phyloP scores from a whole-genome alignment of 2,329 filamentous ascomycete genomes.

The Sclerotinia sclerotiorum region DNA sequence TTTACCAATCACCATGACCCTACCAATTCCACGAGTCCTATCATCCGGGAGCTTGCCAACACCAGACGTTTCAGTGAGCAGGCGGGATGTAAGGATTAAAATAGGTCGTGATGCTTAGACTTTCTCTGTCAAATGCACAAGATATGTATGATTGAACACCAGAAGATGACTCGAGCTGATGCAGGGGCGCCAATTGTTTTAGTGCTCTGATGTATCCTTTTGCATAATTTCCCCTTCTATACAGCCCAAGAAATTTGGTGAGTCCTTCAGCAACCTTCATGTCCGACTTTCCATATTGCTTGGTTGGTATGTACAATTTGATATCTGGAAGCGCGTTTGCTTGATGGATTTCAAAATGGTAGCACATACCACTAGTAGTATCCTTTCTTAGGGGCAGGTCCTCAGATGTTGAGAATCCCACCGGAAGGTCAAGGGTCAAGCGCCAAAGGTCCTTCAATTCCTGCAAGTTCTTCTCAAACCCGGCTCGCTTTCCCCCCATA shows the following conservation, averaged over 20 bases:
- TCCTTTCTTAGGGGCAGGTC: neutral
- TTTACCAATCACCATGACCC: neutral
- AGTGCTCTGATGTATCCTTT: neutral
- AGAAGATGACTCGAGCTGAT: slow-evolving; percentile 13
- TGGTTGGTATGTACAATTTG: slow-evolving; percentile 8
- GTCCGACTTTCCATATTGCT: slow-evolving; percentile 4
- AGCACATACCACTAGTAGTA: slow-evolving; percentile 7
- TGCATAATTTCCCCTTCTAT: neutral
- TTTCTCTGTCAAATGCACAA: slow-evolving; percentile 2
- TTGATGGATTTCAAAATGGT: slow-evolving; percentile 8
- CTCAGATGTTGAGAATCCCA: neutral
- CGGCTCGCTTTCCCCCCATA: neutral
- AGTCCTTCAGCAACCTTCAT: slow-evolving; percentile 1
- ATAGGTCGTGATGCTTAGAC: slow-evolving; percentile 2
- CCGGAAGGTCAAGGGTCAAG: slow-evolving; percentile 1
- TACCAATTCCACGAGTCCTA: neutral
- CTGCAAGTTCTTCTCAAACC: neutral
- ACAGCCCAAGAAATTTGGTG: neutral
- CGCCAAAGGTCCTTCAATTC: slow-evolving; percentile 10
- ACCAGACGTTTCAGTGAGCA: neutral
- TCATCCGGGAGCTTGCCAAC: too few relatives aligned
- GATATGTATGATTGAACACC: slow-evolving; percentile 6
- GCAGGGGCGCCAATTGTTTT: neutral
- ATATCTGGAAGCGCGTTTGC: slow-evolving; percentile 5
- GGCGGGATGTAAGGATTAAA: neutral